phyloP scores from a whole-genome alignment of 2,329 filamentous ascomycete species.

The Daldinia sp. region DNA sequence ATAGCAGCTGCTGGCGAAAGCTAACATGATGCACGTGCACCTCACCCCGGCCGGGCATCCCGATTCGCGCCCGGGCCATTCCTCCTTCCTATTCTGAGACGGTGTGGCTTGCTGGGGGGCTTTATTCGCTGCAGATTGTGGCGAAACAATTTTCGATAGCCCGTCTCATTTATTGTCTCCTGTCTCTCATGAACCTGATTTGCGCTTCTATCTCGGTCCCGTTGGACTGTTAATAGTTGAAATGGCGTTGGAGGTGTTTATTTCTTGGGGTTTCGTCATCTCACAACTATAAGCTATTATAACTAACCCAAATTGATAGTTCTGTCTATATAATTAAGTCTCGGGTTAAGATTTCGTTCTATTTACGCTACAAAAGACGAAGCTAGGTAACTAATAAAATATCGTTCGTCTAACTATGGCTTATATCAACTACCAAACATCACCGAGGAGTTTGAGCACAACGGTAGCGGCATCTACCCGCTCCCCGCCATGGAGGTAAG shows the following conservation, averaged over 20 bases:
- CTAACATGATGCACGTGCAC: conserved; percentile 2
- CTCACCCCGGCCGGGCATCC: conserved; percentile 4
- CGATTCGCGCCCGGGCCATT: neutral
- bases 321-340: no score
- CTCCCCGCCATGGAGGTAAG: neutral
- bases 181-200: neutral
- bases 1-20: conserved; percentile 8
- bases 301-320: no score
- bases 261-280: neutral
- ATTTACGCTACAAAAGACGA: neutral
- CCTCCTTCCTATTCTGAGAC: conserved; percentile 9
- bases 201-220: neutral
- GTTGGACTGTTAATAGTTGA: neutral
- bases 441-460: neutral
- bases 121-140: conserved; percentile 10
- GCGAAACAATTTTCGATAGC: conserved; percentile 6
- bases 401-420: no score
- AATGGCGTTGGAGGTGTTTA: neutral
- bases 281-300: neutral
- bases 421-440: neutral
- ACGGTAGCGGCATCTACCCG: neutral
- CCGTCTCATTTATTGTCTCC: neutral
- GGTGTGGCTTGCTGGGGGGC: conserved; percentile 17
- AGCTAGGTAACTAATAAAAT: neutral
- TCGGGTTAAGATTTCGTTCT: no score